Conservation (phyloP, 768 basidiomycete species). For the Termitomyces sp. region DNA sequence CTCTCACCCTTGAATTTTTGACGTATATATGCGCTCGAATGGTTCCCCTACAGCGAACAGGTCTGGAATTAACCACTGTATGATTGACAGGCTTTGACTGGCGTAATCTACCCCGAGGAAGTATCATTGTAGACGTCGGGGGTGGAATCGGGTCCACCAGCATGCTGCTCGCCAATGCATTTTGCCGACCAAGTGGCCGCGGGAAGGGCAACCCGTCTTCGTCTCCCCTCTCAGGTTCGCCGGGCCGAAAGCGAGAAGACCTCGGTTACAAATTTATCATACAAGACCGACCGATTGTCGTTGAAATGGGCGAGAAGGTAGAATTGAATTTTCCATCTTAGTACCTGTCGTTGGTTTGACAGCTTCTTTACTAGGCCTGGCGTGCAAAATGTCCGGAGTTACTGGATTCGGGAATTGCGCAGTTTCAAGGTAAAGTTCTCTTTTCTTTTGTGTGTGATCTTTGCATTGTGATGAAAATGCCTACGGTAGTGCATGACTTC, state of each 20-base stretch:
- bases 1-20: background rate
- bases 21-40: slow-evolving; percentile 8
- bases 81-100: slow-evolving; percentile 50
- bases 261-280: slow-evolving; percentile 44
- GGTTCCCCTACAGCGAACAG: background rate
- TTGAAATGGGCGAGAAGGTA: slow-evolving; percentile 49
- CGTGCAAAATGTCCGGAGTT: slow-evolving; percentile 51
- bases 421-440: slow-evolving; percentile 41
- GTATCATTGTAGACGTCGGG: slow-evolving; percentile 61
- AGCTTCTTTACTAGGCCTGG: slow-evolving; percentile 41
- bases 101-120: slow-evolving; percentile 41
- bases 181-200: slow-evolving; percentile 17
- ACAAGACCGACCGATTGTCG: slow-evolving; percentile 55
- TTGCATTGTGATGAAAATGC: background rate
- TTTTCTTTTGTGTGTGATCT: background rate
- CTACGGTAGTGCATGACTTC: slow-evolving; percentile 60
- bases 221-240: background rate
- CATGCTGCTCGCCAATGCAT: slow-evolving; percentile 33
- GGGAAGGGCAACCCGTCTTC: background rate
- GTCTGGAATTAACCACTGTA: background rate
- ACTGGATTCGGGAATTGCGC: slow-evolving; percentile 45
- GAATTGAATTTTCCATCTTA: slow-evolving; percentile 10
- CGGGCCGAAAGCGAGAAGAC: slow-evolving; percentile 17
- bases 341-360: background rate
- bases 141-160: slow-evolving; percentile 57